Evolutionary conservation across 345 rosid genomes (phyloP), one percentile per base, ranked within the genome.

Genomic region (Gossypium thurberi): DNA sequence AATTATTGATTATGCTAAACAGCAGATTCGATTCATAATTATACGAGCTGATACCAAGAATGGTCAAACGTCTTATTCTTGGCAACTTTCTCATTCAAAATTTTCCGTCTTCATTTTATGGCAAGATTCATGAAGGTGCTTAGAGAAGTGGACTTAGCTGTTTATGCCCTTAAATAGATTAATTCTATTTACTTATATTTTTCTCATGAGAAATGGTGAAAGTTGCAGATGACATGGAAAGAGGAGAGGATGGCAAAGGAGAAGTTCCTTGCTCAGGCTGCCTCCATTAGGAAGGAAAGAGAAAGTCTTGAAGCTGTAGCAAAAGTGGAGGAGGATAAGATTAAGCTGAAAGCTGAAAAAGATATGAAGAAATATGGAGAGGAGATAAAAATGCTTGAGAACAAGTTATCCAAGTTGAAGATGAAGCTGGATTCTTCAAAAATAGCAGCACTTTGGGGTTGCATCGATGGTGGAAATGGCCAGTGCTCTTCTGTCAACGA

Each of bases 381-480:
- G 43, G 76, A 83, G 60, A 81, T 84, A 14, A 73, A 70, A 70
- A 65, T 78, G 51, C 82, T 85, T 4, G 82, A 81, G 65, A 68
- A 44, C 8, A 82, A 81, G 58, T 55, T 83, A 71, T 80, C 80
- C 40, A 62, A 78, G 60, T 52, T 89, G 78, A 84, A 74, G 74
- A n/a, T 76, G 47, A 78, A 80, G 70, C 65, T 81, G 69, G 85
- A 84, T 23, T 21, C 81, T 63, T 74, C 87, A 33, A 84, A 74
- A 76, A 85, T 87, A 76, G 90, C 81, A 71, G 87, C 82, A 57
- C 79, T 87, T 79, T 71, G 75, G 50, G 72, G 75, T 51, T 79
- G 87, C 69, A 69, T 66, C 40, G 78, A 71, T 60, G 81, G 74
- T 61, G 67, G 42, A 65, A 47, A 64, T 33, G 77, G 78, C 13